Evolutionary conservation across 768 basidiomycete genomes (phyloP).

Genomic region (Leccinum variicolor): DNA sequence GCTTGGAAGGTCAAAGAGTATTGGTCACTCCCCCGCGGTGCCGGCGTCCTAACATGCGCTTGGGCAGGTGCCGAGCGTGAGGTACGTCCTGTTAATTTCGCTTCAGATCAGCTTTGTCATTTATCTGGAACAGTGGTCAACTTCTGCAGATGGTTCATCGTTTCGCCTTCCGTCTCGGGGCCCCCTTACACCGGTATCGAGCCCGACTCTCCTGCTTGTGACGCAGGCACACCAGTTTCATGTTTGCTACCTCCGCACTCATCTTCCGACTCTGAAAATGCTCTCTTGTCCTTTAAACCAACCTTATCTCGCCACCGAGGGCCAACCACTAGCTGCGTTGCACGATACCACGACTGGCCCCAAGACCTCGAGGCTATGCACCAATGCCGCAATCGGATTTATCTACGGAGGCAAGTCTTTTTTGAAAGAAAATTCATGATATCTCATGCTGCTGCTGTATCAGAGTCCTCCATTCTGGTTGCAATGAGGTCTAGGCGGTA

Average conservation of each 20-base stretch:
- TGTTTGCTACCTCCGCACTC: slow-evolving; percentile 52
- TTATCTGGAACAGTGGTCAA: slow-evolving; percentile 48
- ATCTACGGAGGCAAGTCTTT: slow-evolving; percentile 50
- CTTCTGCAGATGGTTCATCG: slow-evolving; percentile 41
- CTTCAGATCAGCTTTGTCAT: background rate
- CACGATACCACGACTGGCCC: slow-evolving; percentile 31
- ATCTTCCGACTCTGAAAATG: slow-evolving; percentile 40
- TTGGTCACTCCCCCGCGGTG: slow-evolving; percentile 49
- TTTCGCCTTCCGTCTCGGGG: slow-evolving; percentile 58
- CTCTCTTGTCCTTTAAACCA: slow-evolving; percentile 48
- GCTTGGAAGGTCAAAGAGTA: slow-evolving; percentile 57
- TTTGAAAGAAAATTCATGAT: background rate
- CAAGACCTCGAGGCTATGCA: slow-evolving; percentile 46
- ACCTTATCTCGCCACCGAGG: slow-evolving; percentile 36
- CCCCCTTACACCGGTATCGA: slow-evolving; percentile 49
- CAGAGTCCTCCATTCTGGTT: slow-evolving; percentile 57
- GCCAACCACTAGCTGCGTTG: slow-evolving; percentile 27
- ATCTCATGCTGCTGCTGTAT: slow-evolving; percentile 4
- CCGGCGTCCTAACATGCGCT: slow-evolving; percentile 56
- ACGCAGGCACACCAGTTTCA: slow-evolving; percentile 60
- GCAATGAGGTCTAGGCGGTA: slow-evolving; percentile 58
- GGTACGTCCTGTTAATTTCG: slow-evolving; percentile 34
- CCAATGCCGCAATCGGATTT: slow-evolving; percentile 56
- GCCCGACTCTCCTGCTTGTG: slow-evolving; percentile 58
- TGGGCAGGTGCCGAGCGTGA: slow-evolving; percentile 64